Conservation (phyloP, 345 rosid genomes). For the Camelina laxa region DNA sequence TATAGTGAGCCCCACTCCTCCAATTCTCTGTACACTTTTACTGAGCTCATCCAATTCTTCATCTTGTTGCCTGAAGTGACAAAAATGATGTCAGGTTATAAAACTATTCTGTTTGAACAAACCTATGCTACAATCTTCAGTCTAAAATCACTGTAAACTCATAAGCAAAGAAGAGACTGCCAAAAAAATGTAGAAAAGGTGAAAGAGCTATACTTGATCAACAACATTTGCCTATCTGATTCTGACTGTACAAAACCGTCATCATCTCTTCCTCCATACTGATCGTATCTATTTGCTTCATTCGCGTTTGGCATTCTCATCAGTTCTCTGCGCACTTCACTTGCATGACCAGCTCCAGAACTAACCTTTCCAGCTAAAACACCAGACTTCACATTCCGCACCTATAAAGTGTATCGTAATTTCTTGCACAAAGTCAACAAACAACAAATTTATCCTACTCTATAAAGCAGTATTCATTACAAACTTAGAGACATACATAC, state of each 20-base stretch:
- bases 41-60: slow-evolving; percentile 97
- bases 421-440: slow-evolving; percentile 31
- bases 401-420: slow-evolving; percentile 54
- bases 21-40: slow-evolving; percentile 86
- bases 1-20: slow-evolving; percentile 95
- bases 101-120: slow-evolving; percentile 13
- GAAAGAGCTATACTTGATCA: slow-evolving; percentile 68
- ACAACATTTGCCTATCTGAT: slow-evolving; percentile 94
- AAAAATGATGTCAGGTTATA: slow-evolving; percentile 7
- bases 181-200: slow-evolving; percentile 5
- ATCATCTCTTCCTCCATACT: slow-evolving; percentile 59
- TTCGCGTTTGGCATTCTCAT: slow-evolving; percentile 78
- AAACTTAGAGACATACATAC: slow-evolving; percentile 45
- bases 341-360: slow-evolving; percentile 52
- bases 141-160: slow-evolving; percentile 6
- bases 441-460: slow-evolving; percentile 15
- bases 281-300: slow-evolving; percentile 63
- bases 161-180: slow-evolving; percentile 1
- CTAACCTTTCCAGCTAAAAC: slow-evolving; percentile 70
- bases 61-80: slow-evolving; percentile 79
- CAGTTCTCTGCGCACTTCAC: slow-evolving; percentile 76
- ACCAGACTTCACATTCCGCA: slow-evolving; percentile 72
- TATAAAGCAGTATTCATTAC: slow-evolving; percentile 12
- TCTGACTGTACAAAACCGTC: slow-evolving; percentile 86
- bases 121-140: slow-evolving; percentile 13